Evolutionary conservation across 192 early-diverging fungal species (phyloP), one percentile per base, ranked within the genome.

Genomic region (Pecoramyces ruminantium): DNA sequence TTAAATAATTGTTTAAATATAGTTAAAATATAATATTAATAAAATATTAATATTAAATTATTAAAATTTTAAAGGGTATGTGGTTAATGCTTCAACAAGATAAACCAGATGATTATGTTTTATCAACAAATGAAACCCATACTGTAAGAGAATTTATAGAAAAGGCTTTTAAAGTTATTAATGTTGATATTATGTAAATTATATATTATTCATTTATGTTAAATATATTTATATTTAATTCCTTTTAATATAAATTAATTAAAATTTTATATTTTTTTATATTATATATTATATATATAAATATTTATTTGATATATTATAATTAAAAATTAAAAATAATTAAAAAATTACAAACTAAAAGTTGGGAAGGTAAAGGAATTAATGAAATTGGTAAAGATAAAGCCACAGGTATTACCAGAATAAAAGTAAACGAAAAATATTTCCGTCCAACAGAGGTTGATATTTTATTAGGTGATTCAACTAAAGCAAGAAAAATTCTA

Each of bases 51-150:
- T 34, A 34, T 34, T 34, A 6, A 34, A 6, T 34, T 34, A 34
- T 34, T 34, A 6, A 34, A 14, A 14, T 18, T 17, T 3, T 85
- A 79, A 87, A 93, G 85, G 93, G 93, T 39, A 94, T 93, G 93
- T 93, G 92, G 92, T 83, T 90, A 42, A 94, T 94, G 92, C 85
- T 94, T 38, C 93, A 93, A 84, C 92, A 94, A 85, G 91, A 93
- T 9, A 21, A 82, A 13, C 88, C 92, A 25, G 89, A 93, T 13
- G 93, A 94, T 83, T 94, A 88, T 85, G 92, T 94, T 12, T 86
- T 94, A 77, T 92, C 93, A 18, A 93, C 93, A 13, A 92, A 92
- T 78, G 93, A 94, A 84, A 94, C 93, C 77, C 93, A 94, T 86
- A 92, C 92, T 16, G 93, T 94, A 18, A 86, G 91, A 28, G 88